Evolutionary conservation across 768 basidiomycete genomes (phyloP).

Genomic region (Boletellus emodensis): DNA sequence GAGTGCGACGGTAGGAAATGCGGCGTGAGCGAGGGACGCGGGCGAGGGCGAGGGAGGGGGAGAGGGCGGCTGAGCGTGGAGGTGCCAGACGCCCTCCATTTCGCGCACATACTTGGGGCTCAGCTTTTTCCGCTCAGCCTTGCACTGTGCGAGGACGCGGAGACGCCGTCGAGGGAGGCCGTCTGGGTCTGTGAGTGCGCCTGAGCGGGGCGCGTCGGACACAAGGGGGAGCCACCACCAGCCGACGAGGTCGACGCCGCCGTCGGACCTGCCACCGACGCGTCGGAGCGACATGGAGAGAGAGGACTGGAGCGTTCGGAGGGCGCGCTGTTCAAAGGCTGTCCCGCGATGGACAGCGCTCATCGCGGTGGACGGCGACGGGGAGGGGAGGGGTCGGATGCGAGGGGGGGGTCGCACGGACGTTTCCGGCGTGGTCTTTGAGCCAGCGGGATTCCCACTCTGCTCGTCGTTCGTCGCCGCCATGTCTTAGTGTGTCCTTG

Average conservation of each 20-base stretch:
- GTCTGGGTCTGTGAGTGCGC: slow-evolving; percentile 12
- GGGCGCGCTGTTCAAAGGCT: slow-evolving; percentile 71
- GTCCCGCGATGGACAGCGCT: slow-evolving; percentile 59
- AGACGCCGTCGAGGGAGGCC: slow-evolving; percentile 45
- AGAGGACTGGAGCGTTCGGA: slow-evolving; percentile 52
- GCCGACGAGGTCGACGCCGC: slow-evolving; percentile 83
- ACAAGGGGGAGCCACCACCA: slow-evolving; percentile 85
- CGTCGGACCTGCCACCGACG: slow-evolving; percentile 86
- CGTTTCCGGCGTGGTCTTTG: slow-evolving; percentile 13
- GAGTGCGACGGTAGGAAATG: slow-evolving; percentile 51
- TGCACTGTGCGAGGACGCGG: slow-evolving; percentile 84
- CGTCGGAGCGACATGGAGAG: slow-evolving; percentile 78
- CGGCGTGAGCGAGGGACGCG: background rate
- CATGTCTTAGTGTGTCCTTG: slow-evolving; percentile 44
- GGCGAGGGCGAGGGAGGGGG: too few relatives aligned
- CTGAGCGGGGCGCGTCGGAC: background rate
- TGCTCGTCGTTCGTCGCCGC: slow-evolving; percentile 11
- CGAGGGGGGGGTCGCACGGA: slow-evolving; percentile 23
- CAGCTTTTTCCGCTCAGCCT: slow-evolving; percentile 80
- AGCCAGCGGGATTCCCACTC: background rate
- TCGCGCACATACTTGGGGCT: slow-evolving; percentile 82
- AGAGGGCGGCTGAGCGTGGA: slow-evolving; percentile 12
- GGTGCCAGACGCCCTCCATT: slow-evolving; percentile 80
- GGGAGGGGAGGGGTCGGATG: slow-evolving; percentile 9
- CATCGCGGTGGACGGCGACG: background rate